Evolutionary conservation across 202 grass and related monocot species (phyloP), one percentile per base, ranked within the genome.

Genomic region (Zizania palustris): DNA sequence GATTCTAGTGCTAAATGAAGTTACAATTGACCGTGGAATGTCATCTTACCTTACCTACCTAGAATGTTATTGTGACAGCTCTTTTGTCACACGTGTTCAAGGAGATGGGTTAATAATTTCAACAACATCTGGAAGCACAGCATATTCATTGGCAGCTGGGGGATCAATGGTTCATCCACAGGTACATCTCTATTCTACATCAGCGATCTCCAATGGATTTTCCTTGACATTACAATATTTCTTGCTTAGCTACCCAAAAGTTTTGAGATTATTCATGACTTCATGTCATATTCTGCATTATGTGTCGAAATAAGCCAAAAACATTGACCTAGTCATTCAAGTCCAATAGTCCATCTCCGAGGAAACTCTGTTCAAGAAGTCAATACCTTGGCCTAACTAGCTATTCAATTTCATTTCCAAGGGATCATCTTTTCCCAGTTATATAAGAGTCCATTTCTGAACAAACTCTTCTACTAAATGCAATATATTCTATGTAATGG

Each of bases 91-190:
- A 15, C 85, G 87, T 14, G 89, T 97, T 79, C 91, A 97, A 93
- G 95, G 95, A 48, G 91, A 97, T 67, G 95, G 95, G 13, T 63
- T 97, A 35, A 94, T 97, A 69, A 80, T 97, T 69, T 94, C 91
- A 34, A 97, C 95, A 5, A 97, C 95, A 64, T 97, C 91, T 82
- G 95, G 95, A 75, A 94, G 95, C 83, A 97, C 91, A 9, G 91
- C 95, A 63, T 97, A 97, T 64, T 97, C 95, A 44, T 71, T 97
- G 72, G 95, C 95, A 77, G 95, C 95, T 71, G 95, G 95, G 84
- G 95, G 95, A 45, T 98, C 91, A 18, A 98, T 94, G 95, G 95
- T 98, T 72, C 95, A 98, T 90, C 95, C 95, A 20, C 95, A 98
- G 91, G 95, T 87, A 86, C 14, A 45, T 43, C 39, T 33, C 21